A percentile compares a stretch with the other conserved stretches of the same genome.
Conservation (phyloP, 768 basidiomycete species). For the Hygrocybe coccinea region DNA sequence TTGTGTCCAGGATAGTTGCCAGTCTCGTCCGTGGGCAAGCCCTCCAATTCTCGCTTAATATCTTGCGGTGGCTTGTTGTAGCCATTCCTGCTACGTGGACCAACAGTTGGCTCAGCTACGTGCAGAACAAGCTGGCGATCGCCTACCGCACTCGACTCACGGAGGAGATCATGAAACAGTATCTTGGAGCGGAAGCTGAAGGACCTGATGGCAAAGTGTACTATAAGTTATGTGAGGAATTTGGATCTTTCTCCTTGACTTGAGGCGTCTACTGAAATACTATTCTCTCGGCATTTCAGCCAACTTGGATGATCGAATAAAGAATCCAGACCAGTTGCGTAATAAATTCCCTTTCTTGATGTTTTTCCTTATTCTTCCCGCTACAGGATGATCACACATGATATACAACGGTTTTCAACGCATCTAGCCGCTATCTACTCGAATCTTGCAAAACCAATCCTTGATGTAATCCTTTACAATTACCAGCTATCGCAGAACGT, state of each 20-base stretch:
- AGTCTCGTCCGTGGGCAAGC: conserved; percentile 87
- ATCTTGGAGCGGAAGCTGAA: conserved; percentile 70
- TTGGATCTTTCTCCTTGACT: not conserved
- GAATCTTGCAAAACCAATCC: conserved; percentile 88
- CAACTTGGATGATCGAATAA: conserved; percentile 92
- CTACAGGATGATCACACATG: conserved; percentile 86
- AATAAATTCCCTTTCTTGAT: conserved; percentile 17
- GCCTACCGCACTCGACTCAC: conserved; percentile 87
- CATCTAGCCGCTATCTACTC: conserved; percentile 91
- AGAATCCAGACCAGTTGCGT: conserved; percentile 84
- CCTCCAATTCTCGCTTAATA: conserved; percentile 73
- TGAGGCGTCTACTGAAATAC: not conserved
- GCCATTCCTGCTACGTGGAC: conserved; percentile 93
- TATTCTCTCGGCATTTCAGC: conserved; percentile 41
- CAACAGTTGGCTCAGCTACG: conserved; percentile 86
- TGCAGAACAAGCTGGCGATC: conserved; percentile 89
- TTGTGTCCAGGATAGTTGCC: conserved; percentile 72
- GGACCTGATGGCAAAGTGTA: conserved; percentile 76
- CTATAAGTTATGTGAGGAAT: conserved; percentile 77
- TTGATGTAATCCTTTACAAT: conserved; percentile 93
- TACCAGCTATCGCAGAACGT: conserved; percentile 92
- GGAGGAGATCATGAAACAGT: conserved; percentile 72
- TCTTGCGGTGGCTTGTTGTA: conserved; percentile 84
- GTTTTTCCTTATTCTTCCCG: not conserved
- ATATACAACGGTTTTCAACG: conserved; percentile 88